These are phyloP conservation scores for Platismatia glauca DNA, from an alignment of 495 filamentous ascomycete genomes.

Conservation along the genomic window DNA sequence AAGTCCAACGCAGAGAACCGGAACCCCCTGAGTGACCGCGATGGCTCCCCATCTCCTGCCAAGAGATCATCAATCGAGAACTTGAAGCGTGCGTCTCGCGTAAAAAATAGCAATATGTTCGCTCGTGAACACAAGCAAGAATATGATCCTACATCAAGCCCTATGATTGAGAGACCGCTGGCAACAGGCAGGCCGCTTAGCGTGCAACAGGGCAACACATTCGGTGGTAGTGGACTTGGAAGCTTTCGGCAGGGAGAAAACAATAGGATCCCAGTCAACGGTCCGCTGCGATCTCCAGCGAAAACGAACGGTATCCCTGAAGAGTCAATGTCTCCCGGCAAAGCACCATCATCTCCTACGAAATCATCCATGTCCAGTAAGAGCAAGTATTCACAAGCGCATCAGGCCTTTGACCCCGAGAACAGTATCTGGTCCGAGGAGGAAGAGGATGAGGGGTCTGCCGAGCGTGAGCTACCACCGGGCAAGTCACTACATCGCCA, in stretches of 20 bases:
- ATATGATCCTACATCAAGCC: slow-evolving; percentile 73
- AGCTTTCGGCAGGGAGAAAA: slow-evolving; percentile 34
- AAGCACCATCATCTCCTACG: slow-evolving; percentile 64
- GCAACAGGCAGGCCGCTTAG: slow-evolving; percentile 50
- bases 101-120: slow-evolving; percentile 95
- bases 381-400: slow-evolving; percentile 50
- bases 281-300: slow-evolving; percentile 25
- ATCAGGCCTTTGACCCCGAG: slow-evolving; percentile 58
- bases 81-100: slow-evolving; percentile 82
- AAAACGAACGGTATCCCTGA: slow-evolving; percentile 21
- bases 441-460: slow-evolving; percentile 38
- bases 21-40: slow-evolving; percentile 48
- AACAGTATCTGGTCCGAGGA: slow-evolving; percentile 60
- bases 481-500: slow-evolving; percentile 62
- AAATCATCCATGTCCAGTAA: slow-evolving; percentile 75
- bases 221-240: slow-evolving; percentile 38
- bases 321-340: slow-evolving; percentile 54
- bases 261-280: slow-evolving; percentile 35
- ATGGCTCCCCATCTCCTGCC: slow-evolving; percentile 52
- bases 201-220: slow-evolving; percentile 56
- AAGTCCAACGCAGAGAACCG: slow-evolving; percentile 61
- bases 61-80: slow-evolving; percentile 87
- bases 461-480: slow-evolving; percentile 45
- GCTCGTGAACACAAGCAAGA: slow-evolving; percentile 80
- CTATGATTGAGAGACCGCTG: slow-evolving; percentile 67